These are phyloP conservation scores for Pseudogymnoascus sp. DNA, from an alignment of 2,329 filamentous ascomycete species.

Conservation along the genomic window DNA sequence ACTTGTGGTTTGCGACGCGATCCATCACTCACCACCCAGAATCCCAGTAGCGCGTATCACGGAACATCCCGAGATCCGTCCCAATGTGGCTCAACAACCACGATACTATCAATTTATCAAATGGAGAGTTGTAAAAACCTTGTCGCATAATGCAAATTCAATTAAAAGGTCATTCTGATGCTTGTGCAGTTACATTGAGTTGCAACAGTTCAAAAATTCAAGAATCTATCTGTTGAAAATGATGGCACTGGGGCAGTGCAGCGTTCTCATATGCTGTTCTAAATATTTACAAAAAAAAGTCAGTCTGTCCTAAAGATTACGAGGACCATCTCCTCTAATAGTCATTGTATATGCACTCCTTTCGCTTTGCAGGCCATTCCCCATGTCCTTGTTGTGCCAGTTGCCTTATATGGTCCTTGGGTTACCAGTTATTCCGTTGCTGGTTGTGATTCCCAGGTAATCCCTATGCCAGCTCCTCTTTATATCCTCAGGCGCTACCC, in stretches of 20 bases:
- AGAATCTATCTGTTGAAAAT: conserved; percentile 50
- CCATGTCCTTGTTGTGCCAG: not conserved
- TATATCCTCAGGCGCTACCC: not conserved
- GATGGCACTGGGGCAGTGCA: not conserved
- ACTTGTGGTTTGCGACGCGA: conserved; percentile 6
- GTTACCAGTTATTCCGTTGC: not conserved
- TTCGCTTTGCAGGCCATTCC: not conserved
- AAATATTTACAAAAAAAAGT: not conserved
- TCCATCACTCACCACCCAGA: not conserved
- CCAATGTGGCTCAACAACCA: not conserved
- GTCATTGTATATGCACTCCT: not conserved
- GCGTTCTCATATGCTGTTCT: not conserved
- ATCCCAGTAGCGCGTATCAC: not conserved
- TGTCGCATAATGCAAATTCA: conserved; percentile 58
- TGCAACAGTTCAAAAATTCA: conserved; percentile 56
- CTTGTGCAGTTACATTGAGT: conserved; percentile 59
- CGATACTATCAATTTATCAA: not conserved
- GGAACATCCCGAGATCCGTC: not conserved
- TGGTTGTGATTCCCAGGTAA: not conserved
- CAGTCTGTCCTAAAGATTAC: not conserved
- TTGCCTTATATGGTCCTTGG: not conserved
- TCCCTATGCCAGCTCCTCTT: not conserved
- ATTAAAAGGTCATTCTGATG: conserved; percentile 65
- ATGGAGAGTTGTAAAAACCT: not conserved
- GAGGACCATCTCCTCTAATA: not conserved